These are phyloP conservation scores for Auricularia heimuer DNA, from an alignment of 768 basidiomycete species.

Conservation along the genomic window DNA sequence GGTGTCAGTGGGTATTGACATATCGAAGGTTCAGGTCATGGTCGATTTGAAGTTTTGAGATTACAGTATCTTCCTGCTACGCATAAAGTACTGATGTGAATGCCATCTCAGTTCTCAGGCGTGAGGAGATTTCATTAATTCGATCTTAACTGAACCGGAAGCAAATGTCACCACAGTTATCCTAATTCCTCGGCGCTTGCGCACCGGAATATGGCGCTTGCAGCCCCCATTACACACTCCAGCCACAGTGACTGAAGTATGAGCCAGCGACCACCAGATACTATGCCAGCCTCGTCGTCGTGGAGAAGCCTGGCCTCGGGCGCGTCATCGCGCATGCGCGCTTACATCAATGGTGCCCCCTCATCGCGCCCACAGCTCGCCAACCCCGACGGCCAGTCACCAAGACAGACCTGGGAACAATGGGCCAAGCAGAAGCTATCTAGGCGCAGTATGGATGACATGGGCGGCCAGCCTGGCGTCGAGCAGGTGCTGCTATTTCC, in stretches of 20 bases:
- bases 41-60: too few species aligned
- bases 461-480: slow-evolving; percentile 16
- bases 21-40: too few species aligned
- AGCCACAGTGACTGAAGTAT: not conserved
- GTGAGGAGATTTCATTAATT: too few species aligned
- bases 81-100: too few species aligned
- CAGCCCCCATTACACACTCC: too few species aligned
- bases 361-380: slow-evolving; percentile 3
- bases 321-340: not conserved
- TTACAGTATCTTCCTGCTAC: too few species aligned
- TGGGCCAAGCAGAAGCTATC: slow-evolving; percentile 56
- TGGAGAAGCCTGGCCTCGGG: not conserved
- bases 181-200: too few species aligned
- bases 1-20: too few species aligned
- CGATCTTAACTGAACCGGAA: too few species aligned
- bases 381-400: slow-evolving; percentile 15
- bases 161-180: too few species aligned
- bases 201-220: too few species aligned
- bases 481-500: slow-evolving; percentile 62
- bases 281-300: not conserved
- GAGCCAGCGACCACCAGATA: not conserved
- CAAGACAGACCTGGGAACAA: slow-evolving; percentile 41
- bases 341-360: not conserved
- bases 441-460: slow-evolving; percentile 16
- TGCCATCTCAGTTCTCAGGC: too few species aligned